Base-by-base conservation (phyloP, 2,329 filamentous ascomycete species). In the Lachnellula suecica region DNA sequence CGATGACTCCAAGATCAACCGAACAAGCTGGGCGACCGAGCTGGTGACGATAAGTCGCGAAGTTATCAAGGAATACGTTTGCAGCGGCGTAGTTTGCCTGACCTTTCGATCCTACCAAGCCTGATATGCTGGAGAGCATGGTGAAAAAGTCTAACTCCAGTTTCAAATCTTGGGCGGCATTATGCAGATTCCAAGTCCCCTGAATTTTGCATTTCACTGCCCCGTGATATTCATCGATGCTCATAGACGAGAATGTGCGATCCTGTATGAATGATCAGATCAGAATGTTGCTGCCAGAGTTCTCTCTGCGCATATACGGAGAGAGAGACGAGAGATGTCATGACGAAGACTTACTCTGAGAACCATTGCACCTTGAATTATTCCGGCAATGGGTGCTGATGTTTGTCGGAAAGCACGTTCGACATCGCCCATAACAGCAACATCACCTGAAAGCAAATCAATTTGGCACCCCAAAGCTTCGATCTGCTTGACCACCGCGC, bases 1-100 rank as follows among this genome's bases (percentile, higher is more conserved):
- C 68, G 15, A 85, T 73, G 1, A 74, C 73, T 0, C 78, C 79
- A 8, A 85, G 66, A 59, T 84, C 76, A 1, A 85, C 66, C 0
- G 73, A 73, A 0, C 73, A 68, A 27, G 75, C 75, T 3, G 73
- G 66, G 2, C 76, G 65, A 3, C 74, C 73, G 34, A 64, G 64
- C 1, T 59, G 60, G 0, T 66, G 66, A 2, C 76, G 71, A 53
- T 74, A 67, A 19, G 67, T 64, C 0, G 65, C 68, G 44, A 76
- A 70, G 2, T 69, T 63, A 42, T 78, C 72, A 2, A 78, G 65
- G 66, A 74, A 79, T 35, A 70, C 70, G 59, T 80, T 79, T 25
- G 72, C 77, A 0, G 76, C 74, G 2, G 73, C 70, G 61, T 84
- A 84, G 3, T 78, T 77, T 4, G 77, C 56, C 38, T 74, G 71